Evolutionary conservation across 2,329 filamentous ascomycete species (phyloP).

Genomic region (Trichoderma cornu-damae): DNA sequence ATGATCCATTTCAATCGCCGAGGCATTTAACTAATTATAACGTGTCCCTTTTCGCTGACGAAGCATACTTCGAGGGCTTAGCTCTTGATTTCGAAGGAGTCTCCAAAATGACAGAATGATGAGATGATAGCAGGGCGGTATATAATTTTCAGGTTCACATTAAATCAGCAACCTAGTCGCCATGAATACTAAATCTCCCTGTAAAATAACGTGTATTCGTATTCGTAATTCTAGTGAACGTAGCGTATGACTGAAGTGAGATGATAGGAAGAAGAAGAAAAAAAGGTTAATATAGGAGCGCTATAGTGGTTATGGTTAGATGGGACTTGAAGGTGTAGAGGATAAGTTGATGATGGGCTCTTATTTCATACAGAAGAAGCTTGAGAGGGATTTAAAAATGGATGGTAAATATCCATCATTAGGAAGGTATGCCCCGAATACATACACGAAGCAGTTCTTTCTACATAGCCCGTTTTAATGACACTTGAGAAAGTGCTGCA

Average conservation of each 20-base stretch:
- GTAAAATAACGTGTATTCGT: background rate
- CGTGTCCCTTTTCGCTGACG: background rate
- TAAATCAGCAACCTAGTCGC: no score
- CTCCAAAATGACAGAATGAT: background rate
- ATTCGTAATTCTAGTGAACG: background rate
- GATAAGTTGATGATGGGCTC: background rate
- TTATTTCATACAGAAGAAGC: background rate
- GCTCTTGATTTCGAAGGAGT: background rate
- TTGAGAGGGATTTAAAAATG: no score
- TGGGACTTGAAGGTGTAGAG: background rate
- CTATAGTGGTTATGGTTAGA: background rate
- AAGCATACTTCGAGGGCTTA: background rate
- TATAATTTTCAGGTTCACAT: background rate
- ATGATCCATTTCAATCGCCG: background rate
- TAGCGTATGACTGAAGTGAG: background rate
- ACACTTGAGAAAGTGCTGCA: background rate
- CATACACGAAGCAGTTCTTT: background rate
- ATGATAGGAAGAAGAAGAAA: background rate
- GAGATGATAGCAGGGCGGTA: background rate
- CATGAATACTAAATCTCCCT: background rate
- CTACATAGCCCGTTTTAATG: background rate
- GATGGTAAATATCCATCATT: background rate
- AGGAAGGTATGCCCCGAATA: background rate
- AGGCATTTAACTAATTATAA: background rate
- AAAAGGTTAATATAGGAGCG: background rate